These are phyloP conservation scores for Fusarium multiceps DNA, from an alignment of 2,329 filamentous ascomycete genomes.

Conservation along the genomic window DNA sequence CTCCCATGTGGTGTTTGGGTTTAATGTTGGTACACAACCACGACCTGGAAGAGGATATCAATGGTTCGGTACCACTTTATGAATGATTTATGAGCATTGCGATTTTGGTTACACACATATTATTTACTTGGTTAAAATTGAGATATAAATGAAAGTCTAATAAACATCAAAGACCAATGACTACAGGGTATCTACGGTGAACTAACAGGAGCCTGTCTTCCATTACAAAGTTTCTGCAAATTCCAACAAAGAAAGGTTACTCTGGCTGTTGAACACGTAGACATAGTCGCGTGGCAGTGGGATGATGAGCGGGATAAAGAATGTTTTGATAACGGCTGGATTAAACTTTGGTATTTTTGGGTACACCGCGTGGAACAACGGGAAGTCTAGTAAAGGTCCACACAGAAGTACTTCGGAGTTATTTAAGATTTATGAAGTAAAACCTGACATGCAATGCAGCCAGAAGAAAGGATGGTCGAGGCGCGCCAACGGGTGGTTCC, in stretches of 20 bases:
- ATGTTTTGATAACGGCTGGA: background rate
- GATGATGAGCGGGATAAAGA: slow-evolving; percentile 25
- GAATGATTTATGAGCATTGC: slow-evolving; percentile 43
- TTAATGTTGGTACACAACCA: slow-evolving; percentile 40
- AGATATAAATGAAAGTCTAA: slow-evolving; percentile 27
- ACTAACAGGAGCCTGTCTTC: background rate
- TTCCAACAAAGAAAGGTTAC: background rate
- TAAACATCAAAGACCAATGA: slow-evolving; percentile 4
- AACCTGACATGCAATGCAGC: background rate
- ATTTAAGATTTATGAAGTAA: background rate
- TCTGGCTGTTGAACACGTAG: slow-evolving; percentile 7
- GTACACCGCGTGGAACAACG: background rate
- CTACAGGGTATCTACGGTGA: background rate
- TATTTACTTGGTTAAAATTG: slow-evolving; percentile 12
- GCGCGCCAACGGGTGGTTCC: slow-evolving; percentile 1
- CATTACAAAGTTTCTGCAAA: background rate
- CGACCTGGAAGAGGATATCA: slow-evolving; percentile 34
- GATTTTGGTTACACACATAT: slow-evolving; percentile 21
- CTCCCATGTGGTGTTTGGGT: slow-evolving; percentile 44
- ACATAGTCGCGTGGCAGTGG: slow-evolving; percentile 12
- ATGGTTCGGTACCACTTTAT: slow-evolving; percentile 35
- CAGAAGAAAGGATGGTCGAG: background rate
- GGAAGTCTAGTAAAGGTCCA: background rate
- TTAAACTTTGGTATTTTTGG: slow-evolving; percentile 19
- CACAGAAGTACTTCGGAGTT: background rate